Conservation (phyloP, 2,329 filamentous ascomycete species). For the Scortechinia acanthostroma region DNA sequence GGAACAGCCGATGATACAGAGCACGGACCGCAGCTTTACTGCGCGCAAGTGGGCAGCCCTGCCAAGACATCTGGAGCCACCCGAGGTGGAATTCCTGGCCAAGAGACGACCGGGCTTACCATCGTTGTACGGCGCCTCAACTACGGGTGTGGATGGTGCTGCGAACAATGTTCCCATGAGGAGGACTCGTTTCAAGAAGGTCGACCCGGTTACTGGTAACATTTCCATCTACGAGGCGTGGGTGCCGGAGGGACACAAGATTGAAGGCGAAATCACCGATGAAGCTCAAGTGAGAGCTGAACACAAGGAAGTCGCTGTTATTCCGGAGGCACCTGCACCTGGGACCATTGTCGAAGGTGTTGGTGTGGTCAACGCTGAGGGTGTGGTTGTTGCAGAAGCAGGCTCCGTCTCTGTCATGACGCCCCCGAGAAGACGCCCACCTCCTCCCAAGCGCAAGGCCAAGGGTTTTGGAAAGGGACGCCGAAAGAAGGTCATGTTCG, state of each 20-base stretch:
- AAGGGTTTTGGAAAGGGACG: conserved; percentile 1
- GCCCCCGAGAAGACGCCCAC: not conserved
- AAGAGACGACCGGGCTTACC: conserved; percentile 13
- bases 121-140: not conserved
- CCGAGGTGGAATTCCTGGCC: conserved; percentile 10
- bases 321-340: not conserved
- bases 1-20: not conserved
- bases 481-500: conserved; percentile 2
- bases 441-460: not conserved
- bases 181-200: not conserved
- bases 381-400: conserved; percentile 1
- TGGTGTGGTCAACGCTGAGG: not conserved
- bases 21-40: not conserved
- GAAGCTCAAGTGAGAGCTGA: not conserved
- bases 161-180: not conserved
- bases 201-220: not conserved
- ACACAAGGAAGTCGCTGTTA: not conserved
- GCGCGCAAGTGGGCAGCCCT: conserved; percentile 7
- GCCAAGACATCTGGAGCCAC: conserved; percentile 5
- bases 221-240: not conserved
- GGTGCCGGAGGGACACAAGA: not conserved
- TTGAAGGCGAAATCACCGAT: not conserved
- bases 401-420: conserved; percentile 1
- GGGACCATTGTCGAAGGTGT: not conserved
- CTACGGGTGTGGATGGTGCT: conserved; percentile 1